These are phyloP conservation scores for Ambrosiella xylebori DNA, from an alignment of 2,329 filamentous ascomycete genomes.

Conservation along the genomic window DNA sequence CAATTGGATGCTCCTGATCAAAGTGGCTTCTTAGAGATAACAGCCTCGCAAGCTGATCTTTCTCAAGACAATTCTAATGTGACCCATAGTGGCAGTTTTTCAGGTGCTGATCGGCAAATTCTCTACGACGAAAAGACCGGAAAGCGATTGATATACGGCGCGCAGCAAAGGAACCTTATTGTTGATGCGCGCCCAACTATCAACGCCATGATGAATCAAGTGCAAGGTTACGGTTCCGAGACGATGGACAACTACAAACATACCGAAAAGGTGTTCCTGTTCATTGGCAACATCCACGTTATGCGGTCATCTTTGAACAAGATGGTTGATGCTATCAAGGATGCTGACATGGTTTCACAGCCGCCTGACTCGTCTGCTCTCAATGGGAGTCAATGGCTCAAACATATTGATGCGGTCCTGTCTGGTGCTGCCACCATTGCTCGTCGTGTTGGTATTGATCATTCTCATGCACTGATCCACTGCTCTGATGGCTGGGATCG, in stretches of 20 bases:
- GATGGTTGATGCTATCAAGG: conserved; percentile 76
- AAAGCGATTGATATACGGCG: conserved; percentile 61
- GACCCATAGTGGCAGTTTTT: background rate
- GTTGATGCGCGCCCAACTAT: conserved; percentile 89
- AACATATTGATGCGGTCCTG: conserved; percentile 69
- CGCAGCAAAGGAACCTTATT: conserved; percentile 84
- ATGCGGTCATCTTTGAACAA: conserved; percentile 85
- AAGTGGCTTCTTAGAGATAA: conserved; percentile 5
- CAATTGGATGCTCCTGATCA: background rate
- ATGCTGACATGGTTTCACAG: conserved; percentile 71
- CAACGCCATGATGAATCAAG: conserved; percentile 89
- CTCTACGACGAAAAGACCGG: conserved; percentile 42
- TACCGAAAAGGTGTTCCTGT: conserved; percentile 77
- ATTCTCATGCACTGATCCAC: conserved; percentile 90
- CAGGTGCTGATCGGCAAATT: conserved; percentile 13
- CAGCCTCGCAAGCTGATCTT: background rate
- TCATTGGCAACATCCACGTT: conserved; percentile 96
- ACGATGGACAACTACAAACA: conserved; percentile 97
- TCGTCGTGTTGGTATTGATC: conserved; percentile 72
- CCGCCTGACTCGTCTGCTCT: conserved; percentile 69
- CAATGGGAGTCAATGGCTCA: conserved; percentile 74
- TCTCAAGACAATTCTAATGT: background rate
- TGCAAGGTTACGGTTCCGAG: conserved; percentile 81
- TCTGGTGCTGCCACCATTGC: conserved; percentile 75
- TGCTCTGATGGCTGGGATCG: conserved; percentile 98